A percentile compares a stretch with the other conserved stretches of the same genome.
phyloP scores from a whole-genome alignment of 1,139 yeast genomes.

The Blastobotrys ciferrii region DNA sequence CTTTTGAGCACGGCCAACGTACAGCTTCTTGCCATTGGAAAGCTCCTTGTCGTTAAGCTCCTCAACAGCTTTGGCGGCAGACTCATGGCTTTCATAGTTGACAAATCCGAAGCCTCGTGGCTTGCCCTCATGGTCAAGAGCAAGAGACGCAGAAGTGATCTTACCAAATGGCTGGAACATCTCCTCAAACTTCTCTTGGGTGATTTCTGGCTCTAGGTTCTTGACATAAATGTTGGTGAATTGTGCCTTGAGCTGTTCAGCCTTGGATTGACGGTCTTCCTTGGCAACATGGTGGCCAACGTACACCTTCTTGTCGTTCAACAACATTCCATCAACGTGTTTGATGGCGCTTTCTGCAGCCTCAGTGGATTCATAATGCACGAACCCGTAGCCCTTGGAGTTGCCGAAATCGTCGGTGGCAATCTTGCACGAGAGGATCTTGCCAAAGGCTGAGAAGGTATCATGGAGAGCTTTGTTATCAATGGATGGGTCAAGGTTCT shows the following conservation, averaged over 20 bases:
- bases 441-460: slow-evolving; percentile 96
- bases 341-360: slow-evolving; percentile 95
- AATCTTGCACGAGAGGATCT: slow-evolving; percentile 93
- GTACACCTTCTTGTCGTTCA: slow-evolving; percentile 93
- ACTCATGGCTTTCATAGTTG: slow-evolving; percentile 82
- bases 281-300: slow-evolving; percentile 94
- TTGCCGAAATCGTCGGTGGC: slow-evolving; percentile 91
- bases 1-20: slow-evolving; percentile 99
- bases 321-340: slow-evolving; percentile 97
- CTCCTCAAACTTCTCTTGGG: slow-evolving; percentile 64
- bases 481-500: slow-evolving; percentile 96
- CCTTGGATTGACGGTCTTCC: slow-evolving; percentile 93
- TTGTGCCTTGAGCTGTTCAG: slow-evolving; percentile 88
- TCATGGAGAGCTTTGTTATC: slow-evolving; percentile 99
- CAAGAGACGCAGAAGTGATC: slow-evolving; percentile 81
- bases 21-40: slow-evolving; percentile 77
- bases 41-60: slow-evolving; percentile 85
- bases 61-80: slow-evolving; percentile 89
- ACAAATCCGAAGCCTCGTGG: slow-evolving; percentile 96
- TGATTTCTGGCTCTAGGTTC: slow-evolving; percentile 76
- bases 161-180: slow-evolving; percentile 74
- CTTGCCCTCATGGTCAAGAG: slow-evolving; percentile 83
- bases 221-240: slow-evolving; percentile 94
- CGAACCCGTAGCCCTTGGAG: slow-evolving; percentile 97
- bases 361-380: slow-evolving; percentile 91